Evolutionary conservation across 441 rosid species (phyloP).

Genomic region (Geranium incanum): DNA sequence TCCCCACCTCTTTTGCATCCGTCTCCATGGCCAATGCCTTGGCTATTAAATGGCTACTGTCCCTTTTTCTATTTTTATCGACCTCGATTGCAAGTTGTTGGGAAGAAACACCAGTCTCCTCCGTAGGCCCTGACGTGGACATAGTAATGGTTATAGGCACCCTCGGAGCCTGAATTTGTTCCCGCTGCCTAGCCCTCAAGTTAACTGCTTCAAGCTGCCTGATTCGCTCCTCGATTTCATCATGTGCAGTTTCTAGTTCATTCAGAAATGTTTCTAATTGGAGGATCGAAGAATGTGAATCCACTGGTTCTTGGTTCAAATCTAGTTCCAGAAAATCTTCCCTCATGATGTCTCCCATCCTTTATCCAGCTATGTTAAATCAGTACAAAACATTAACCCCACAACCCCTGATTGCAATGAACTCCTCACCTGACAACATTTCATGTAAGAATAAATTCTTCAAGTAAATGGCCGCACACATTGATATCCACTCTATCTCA

Average conservation of each 20-base stretch:
- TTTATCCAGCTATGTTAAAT: not conserved
- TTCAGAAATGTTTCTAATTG: slow-evolving; percentile 32
- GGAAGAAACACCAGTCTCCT: slow-evolving; percentile 20
- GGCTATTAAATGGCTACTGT: slow-evolving; percentile 35
- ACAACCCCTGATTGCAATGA: not conserved
- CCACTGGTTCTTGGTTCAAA: slow-evolving; percentile 40
- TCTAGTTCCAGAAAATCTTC: slow-evolving; percentile 43
- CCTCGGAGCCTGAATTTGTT: not conserved
- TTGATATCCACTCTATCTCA: not conserved
- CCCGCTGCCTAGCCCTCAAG: slow-evolving; percentile 35
- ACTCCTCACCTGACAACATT: too few relatives aligned
- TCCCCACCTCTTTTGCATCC: slow-evolving; percentile 18
- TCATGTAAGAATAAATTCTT: not conserved
- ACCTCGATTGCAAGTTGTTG: slow-evolving; percentile 28
- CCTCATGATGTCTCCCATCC: slow-evolving; percentile 20
- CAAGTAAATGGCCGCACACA: not conserved
- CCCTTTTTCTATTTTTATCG: slow-evolving; percentile 19
- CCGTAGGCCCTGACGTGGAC: slow-evolving; percentile 12
- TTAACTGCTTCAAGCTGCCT: slow-evolving; percentile 46
- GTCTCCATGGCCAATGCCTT: slow-evolving; percentile 42
- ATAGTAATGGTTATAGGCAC: not conserved
- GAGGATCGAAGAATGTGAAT: slow-evolving; percentile 28
- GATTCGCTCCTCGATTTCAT: slow-evolving; percentile 46
- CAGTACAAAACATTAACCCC: not conserved
- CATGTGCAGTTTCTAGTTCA: slow-evolving; percentile 43